These are phyloP conservation scores for Torulaspora quercuum DNA, from an alignment of 805 yeast genomes.

Conservation along the genomic window DNA sequence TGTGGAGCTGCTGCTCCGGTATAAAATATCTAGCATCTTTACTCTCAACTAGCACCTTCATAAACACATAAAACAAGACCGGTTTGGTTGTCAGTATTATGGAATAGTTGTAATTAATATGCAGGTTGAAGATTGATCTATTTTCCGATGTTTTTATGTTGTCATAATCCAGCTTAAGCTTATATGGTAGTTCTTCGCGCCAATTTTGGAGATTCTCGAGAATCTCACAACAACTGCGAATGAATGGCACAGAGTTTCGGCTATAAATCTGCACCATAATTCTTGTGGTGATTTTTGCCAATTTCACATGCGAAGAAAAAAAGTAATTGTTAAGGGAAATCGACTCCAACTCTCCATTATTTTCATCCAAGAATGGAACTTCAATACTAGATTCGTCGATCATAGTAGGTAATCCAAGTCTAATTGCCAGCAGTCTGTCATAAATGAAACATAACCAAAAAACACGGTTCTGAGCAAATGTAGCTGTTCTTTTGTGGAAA, in stretches of 20 bases:
- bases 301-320: conserved; percentile 13
- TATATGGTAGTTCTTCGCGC: conserved; percentile 12
- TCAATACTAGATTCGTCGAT: conserved; percentile 15
- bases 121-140: conserved; percentile 15
- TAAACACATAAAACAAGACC: conserved; percentile 17
- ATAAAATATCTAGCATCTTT: conserved; percentile 3
- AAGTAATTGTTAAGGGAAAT: conserved; percentile 15
- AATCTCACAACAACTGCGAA: conserved; percentile 16
- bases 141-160: conserved; percentile 7
- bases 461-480: conserved; percentile 9
- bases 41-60: conserved; percentile 3
- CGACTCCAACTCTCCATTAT: conserved; percentile 2
- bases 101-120: conserved; percentile 18
- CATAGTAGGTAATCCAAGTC: conserved; percentile 16
- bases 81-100: conserved; percentile 18
- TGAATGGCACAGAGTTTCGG: conserved; percentile 12
- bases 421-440: conserved; percentile 15
- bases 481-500: conserved; percentile 10
- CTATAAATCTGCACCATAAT: conserved; percentile 16
- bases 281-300: conserved; percentile 16
- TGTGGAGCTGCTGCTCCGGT: conserved; percentile 3
- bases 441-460: conserved; percentile 20
- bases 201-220: conserved; percentile 12
- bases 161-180: conserved; percentile 11
- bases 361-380: conserved; percentile 11